phyloP scores from a whole-genome alignment of 1,284 basidiomycete genomes.

The Sanghuangporus sanghuang region DNA sequence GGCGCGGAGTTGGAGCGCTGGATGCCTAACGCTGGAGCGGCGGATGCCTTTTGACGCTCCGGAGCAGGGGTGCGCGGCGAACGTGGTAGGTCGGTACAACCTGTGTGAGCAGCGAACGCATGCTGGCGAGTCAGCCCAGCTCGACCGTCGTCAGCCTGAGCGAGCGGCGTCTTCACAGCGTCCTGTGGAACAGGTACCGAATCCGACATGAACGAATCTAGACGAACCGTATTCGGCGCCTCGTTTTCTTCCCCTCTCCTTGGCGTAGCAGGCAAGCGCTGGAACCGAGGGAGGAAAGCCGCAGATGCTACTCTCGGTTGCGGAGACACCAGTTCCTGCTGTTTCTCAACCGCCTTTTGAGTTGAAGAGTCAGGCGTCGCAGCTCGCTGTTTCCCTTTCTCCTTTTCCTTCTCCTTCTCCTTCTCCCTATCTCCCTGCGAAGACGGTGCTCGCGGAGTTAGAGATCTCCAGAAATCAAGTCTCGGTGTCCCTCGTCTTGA shows the following conservation, averaged over 20 bases:
- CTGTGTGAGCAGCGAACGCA: background rate
- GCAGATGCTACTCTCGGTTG: constrained; percentile 5
- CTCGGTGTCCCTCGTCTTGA: constrained; percentile 8
- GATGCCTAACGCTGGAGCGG: background rate
- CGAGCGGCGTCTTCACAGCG: background rate
- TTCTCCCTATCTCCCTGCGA: constrained; percentile 1
- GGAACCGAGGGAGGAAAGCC: constrained; percentile 10
- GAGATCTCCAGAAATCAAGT: constrained; percentile 14
- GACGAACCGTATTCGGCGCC: background rate
- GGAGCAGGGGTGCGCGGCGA: constrained; percentile 1
- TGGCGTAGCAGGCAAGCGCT: constrained; percentile 16
- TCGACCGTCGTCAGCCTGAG: background rate
- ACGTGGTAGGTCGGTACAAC: background rate
- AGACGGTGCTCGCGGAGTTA: constrained; percentile 7
- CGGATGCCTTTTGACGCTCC: background rate
- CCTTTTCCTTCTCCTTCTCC: background rate
- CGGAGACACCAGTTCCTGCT: constrained; percentile 1
- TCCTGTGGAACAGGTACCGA: constrained; percentile 13
- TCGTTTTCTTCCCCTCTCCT: constrained; percentile 1
- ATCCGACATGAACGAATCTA: constrained; percentile 19
- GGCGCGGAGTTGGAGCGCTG: constrained; percentile 14
- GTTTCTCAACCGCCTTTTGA: background rate
- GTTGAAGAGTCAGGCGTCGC: background rate
- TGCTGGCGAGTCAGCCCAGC: constrained; percentile 7
- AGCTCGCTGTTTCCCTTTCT: constrained; percentile 10